Evolutionary conservation across 441 rosid genomes (phyloP).

Genomic region (Populus hybrid): DNA sequence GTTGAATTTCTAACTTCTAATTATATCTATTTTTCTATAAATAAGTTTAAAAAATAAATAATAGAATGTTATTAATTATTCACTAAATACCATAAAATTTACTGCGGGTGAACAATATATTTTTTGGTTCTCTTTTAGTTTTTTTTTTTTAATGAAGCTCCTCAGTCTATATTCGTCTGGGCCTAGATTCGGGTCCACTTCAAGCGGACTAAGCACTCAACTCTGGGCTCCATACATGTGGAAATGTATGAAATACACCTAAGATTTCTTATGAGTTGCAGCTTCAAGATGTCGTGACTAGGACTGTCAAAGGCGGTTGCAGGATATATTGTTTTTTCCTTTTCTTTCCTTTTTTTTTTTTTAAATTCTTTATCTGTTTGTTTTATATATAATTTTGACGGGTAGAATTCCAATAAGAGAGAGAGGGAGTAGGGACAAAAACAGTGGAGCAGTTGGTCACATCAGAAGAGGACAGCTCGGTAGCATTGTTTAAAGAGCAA

Average conservation of each 20-base stretch:
- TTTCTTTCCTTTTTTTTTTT: no score
- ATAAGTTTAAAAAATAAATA: no score
- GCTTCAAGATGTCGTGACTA: neutral
- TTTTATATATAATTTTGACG: neutral
- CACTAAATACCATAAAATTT: no score
- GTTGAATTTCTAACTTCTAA: no score
- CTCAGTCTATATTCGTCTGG: neutral
- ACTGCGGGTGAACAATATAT: no score
- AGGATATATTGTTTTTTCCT: no score
- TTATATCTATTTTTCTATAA: no score
- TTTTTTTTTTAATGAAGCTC: neutral
- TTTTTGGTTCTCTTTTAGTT: no score
- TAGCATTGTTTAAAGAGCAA: constrained; percentile 4
- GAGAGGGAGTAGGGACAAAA: constrained; percentile 6
- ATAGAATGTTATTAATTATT: no score
- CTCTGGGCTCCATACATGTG: constrained; percentile 3
- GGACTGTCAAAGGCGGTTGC: neutral
- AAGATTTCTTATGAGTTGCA: no score
- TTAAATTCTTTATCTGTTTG: no score
- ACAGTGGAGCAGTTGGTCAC: constrained; percentile 18
- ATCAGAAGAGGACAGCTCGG: constrained; percentile 26
- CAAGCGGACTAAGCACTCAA: neutral
- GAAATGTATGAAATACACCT: neutral
- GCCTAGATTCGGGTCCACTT: neutral
- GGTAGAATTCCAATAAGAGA: neutral